These are phyloP conservation scores for Hypoxylon sp. DNA, from an alignment of 2,329 filamentous ascomycete genomes.

Conservation along the genomic window DNA sequence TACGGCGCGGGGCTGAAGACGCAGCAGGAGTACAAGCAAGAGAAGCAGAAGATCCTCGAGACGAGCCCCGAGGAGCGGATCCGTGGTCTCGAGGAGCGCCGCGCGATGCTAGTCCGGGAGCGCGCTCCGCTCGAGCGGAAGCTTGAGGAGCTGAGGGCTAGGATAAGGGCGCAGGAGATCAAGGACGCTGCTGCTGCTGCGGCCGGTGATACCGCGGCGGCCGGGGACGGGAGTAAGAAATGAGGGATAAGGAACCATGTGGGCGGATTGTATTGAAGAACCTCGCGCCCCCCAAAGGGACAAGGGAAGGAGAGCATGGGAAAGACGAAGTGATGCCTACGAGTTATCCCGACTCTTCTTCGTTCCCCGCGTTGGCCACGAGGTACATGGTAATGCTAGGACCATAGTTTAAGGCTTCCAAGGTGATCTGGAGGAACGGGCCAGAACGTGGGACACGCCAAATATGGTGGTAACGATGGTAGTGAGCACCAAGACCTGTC, in stretches of 20 bases:
- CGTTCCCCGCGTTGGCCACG: too few species aligned
- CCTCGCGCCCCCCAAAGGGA: background rate
- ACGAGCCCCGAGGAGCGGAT: constrained; percentile 60
- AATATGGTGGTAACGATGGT: too few species aligned
- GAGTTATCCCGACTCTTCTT: too few species aligned
- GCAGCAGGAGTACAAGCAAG: constrained; percentile 58
- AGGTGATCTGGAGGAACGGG: too few species aligned
- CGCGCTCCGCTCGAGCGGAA: constrained; percentile 58
- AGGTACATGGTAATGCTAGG: too few species aligned
- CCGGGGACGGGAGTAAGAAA: background rate
- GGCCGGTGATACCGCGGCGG: background rate
- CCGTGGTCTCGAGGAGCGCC: constrained; percentile 58
- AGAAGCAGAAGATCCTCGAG: constrained; percentile 55
- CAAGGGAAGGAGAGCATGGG: background rate
- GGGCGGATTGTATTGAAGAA: background rate
- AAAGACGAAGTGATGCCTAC: background rate
- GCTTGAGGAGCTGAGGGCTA: constrained; percentile 56
- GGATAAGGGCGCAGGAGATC: constrained; percentile 55
- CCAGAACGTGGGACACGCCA: background rate
- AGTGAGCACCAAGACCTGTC: too few species aligned
- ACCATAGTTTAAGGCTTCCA: too few species aligned
- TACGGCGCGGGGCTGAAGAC: constrained; percentile 65
- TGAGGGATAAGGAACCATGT: background rate
- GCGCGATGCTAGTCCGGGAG: constrained; percentile 55
- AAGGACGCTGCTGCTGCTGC: constrained; percentile 30